Base-by-base conservation (phyloP, 768 basidiomycete species). In the Lentinula lateritia region DNA sequence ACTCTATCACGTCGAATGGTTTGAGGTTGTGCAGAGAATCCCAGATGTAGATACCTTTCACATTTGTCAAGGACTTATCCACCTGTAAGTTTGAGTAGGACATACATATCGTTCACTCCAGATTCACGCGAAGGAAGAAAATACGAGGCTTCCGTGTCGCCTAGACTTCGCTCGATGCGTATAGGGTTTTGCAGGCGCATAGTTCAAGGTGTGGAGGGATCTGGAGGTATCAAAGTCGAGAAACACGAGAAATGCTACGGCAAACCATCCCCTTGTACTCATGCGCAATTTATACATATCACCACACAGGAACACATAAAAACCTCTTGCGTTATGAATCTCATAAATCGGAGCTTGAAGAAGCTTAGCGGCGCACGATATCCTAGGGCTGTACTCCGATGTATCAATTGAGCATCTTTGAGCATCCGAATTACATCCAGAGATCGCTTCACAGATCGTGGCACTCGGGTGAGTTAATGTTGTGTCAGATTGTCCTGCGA, bases 91-190 rank as follows among this genome's bases (percentile, higher is more conserved):
- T 15, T 20, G 50, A 65, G 32, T 39, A 62, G 39, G 42, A 69
- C 84, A 63, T 67, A 92, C 92, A 95, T 93, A 70, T 95, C 92
- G 66, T 95, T 95, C 38, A 93, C 92, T 5, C 90, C 90, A 58
- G 77, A 83, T 50, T 85, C 86, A n/a, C 92, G 79, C 3, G 86
- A 85, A 2, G 90, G 92, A 9, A 93, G 78, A 70, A 83, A 93
- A 72, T 93, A 95, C 1, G 89, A 90, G 7, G 81, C 71, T 72
- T 94, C 92, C 23, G 85, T 91, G 61, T 90, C 85, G 5, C 90
- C 90, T 53, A 94, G 74, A 60, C 69, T 76, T 28, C 89, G 81
- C 68, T 88, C 81, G 3, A 60, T 50, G 28, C 50, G 50, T 18
- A 10, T 39, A 15, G 59, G 50, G 48, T 50, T 59, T 48, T 59